phyloP scores from a whole-genome alignment of 208 protist species.

The Endotrypanum monterogeii region DNA sequence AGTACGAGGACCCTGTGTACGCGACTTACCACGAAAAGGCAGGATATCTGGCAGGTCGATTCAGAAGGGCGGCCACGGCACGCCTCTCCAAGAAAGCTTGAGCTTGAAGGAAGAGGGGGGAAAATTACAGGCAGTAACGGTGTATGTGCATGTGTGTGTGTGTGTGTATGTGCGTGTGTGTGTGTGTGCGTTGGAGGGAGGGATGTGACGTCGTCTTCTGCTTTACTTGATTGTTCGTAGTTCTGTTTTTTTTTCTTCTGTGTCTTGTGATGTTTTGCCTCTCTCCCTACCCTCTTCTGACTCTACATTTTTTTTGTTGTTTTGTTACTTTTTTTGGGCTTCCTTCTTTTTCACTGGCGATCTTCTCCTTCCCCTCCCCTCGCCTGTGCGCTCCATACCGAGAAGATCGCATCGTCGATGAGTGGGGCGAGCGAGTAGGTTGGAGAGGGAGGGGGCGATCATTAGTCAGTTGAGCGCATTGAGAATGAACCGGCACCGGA shows the following conservation, averaged over 20 bases:
- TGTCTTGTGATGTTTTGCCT: too few relatives aligned
- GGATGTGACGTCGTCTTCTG: too few relatives aligned
- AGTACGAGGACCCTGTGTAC: constrained; percentile 54
- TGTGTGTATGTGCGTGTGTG: constrained; percentile 10
- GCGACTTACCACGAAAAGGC: constrained; percentile 50
- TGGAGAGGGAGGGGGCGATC: neutral
- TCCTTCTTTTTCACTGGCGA: neutral
- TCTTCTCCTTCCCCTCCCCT: neutral
- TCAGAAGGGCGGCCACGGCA: constrained; percentile 38
- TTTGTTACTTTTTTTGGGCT: neutral
- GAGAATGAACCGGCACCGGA: neutral
- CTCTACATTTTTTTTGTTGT: neutral
- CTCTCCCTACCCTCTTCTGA: too few relatives aligned
- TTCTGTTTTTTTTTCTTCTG: constrained; percentile 22
- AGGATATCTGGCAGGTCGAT: constrained; percentile 56
- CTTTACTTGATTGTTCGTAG: too few relatives aligned
- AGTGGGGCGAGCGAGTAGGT: too few relatives aligned
- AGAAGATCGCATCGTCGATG: neutral
- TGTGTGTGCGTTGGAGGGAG: neutral
- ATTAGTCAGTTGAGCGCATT: neutral
- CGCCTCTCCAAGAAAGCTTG: constrained; percentile 16
- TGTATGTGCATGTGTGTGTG: neutral
- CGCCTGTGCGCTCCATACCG: neutral
- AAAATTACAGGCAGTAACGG: neutral
- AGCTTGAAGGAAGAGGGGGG: neutral